These are phyloP conservation scores for Teunomyces panamensis DNA, from an alignment of 805 yeast genomes.

Conservation along the genomic window DNA sequence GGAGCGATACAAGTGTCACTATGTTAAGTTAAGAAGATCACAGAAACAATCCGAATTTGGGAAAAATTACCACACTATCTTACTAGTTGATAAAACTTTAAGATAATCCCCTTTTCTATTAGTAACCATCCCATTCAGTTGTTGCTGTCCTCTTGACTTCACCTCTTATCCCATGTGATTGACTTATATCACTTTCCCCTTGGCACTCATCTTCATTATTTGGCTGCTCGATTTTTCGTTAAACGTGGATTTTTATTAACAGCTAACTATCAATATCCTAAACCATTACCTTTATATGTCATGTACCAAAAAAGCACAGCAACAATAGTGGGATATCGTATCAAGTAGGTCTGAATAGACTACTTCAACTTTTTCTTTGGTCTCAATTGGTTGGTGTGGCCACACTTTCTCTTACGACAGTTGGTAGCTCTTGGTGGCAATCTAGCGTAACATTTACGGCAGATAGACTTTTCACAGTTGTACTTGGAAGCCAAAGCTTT, in stretches of 20 bases:
- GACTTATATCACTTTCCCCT: not conserved
- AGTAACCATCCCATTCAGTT: too few relatives aligned
- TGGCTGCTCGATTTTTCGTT: slow-evolving; percentile 1
- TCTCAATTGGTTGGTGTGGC: slow-evolving; percentile 99
- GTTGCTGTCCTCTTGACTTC: too few relatives aligned
- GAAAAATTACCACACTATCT: too few relatives aligned
- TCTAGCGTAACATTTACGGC: slow-evolving; percentile 99
- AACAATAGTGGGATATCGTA: not conserved
- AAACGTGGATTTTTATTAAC: slow-evolving; percentile 4
- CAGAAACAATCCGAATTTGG: too few relatives aligned
- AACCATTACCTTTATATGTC: not conserved
- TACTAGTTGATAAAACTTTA: too few relatives aligned
- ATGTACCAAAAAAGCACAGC: not conserved
- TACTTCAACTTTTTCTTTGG: slow-evolving; percentile 99
- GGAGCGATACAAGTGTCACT: too few relatives aligned
- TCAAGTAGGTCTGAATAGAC: slow-evolving; percentile 32
- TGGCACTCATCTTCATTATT: not conserved
- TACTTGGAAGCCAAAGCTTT: slow-evolving; percentile 98
- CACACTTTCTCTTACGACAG: slow-evolving; percentile 99
- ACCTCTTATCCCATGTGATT: not conserved
- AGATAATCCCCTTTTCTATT: too few relatives aligned
- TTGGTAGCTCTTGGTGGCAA: slow-evolving; percentile 99
- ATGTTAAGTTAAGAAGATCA: too few relatives aligned
- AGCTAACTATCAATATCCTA: slow-evolving; percentile 5
- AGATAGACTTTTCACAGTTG: slow-evolving; percentile 99